Percentiles rank a stretch among this genome's conserved stretches.
Conservation (phyloP, 225 moss, liverwort and hornwort genomes). For the Thuidium tamariscinum region DNA sequence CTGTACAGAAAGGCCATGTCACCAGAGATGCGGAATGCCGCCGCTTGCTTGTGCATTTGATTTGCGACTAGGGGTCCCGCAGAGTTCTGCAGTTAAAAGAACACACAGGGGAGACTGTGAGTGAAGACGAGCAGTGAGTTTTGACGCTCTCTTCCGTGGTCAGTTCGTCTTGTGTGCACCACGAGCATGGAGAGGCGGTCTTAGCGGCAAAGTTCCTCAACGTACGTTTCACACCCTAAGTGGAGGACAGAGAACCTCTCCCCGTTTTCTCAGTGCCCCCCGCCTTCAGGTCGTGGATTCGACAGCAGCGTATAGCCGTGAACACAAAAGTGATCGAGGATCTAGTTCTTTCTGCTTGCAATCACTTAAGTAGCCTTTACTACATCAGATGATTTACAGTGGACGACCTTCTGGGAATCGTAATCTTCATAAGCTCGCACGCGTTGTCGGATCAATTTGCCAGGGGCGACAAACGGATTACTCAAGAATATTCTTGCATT, state of each 20-base stretch:
- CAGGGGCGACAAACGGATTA: not conserved
- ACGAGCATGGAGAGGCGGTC: not conserved
- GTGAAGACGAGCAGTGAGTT: not conserved
- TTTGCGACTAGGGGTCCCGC: not conserved
- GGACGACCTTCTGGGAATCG: not conserved
- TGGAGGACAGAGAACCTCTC: not conserved
- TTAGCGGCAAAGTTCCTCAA: not conserved
- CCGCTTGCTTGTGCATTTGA: slow-evolving; percentile 15
- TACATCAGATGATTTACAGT: not conserved
- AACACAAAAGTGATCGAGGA: not conserved
- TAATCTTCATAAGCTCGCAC: not conserved
- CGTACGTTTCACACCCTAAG: not conserved
- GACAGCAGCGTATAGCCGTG: not conserved
- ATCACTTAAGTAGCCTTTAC: not conserved
- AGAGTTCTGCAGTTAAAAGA: not conserved
- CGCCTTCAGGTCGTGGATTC: not conserved
- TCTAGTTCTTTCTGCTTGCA: not conserved
- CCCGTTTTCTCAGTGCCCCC: not conserved
- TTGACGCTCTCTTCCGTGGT: not conserved
- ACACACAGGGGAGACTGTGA: not conserved
- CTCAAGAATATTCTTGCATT: not conserved
- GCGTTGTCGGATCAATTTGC: not conserved
- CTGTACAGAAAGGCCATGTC: slow-evolving; percentile 19
- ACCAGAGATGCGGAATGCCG: slow-evolving; percentile 26
- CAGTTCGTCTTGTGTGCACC: not conserved